Percentiles rank a stretch among this genome's conserved stretches.
Evolutionary conservation across 352 stramenopile species (phyloP).

Genomic region (Pythium guiyangense): DNA sequence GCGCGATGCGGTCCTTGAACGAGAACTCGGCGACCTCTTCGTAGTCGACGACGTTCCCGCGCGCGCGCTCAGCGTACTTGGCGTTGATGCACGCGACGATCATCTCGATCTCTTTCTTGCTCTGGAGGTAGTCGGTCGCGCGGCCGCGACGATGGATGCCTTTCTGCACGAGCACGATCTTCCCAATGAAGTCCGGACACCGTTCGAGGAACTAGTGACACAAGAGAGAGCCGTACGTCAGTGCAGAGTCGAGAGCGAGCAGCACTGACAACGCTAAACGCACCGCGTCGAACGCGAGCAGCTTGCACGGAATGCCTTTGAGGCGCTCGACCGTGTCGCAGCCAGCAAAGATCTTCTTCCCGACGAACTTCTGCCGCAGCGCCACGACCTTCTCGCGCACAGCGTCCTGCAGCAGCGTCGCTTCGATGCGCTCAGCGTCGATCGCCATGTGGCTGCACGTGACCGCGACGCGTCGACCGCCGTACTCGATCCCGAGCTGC

Average conservation of each 20-base stretch:
- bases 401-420: constrained; percentile 30
- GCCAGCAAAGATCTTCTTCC: constrained; percentile 88
- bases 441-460: constrained; percentile 93
- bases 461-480: constrained; percentile 91
- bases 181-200: constrained; percentile 77
- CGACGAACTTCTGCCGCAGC: constrained; percentile 55
- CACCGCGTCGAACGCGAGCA: constrained; percentile 91
- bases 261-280: background rate
- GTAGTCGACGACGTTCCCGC: constrained; percentile 64
- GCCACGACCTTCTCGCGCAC: constrained; percentile 51
- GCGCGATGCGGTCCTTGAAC: constrained; percentile 61
- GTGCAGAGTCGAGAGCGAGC: background rate
- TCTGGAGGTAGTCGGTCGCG: constrained; percentile 92
- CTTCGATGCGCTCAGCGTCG: constrained; percentile 47
- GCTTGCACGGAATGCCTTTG: constrained; percentile 96
- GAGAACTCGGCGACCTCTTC: constrained; percentile 70
- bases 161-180: constrained; percentile 79
- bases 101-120: constrained; percentile 90
- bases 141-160: constrained; percentile 80
- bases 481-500: constrained; percentile 92
- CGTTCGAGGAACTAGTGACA: constrained; percentile 77
- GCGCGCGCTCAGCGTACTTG: constrained; percentile 61
- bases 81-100: constrained; percentile 91
- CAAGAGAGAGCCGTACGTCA: background rate
- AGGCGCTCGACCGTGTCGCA: constrained; percentile 95